Conservation (phyloP, 2,329 filamentous ascomycete genomes). For the Diaporthe citriasiana region DNA sequence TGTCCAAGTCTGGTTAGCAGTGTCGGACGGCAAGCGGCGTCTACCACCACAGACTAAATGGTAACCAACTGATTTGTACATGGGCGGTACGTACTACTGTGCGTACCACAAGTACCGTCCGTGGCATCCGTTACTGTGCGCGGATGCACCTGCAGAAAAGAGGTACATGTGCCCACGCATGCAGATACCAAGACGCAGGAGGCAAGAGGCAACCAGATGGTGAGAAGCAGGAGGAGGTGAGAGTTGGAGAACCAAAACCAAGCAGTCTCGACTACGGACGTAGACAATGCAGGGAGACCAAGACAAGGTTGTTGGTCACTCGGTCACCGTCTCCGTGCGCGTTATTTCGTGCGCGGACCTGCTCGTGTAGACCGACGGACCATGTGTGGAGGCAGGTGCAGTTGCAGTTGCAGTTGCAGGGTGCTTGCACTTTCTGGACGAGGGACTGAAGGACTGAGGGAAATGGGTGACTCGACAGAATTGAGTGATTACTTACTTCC, state of each 20-base stretch:
- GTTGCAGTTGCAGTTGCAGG: neutral
- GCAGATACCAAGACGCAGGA: neutral
- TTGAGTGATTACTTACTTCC: constrained; percentile 7
- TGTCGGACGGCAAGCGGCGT: constrained; percentile 28
- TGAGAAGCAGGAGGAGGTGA: neutral
- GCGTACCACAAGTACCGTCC: neutral
- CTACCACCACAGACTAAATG: constrained; percentile 8
- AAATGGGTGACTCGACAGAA: constrained; percentile 36
- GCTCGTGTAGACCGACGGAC: neutral
- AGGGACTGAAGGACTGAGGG: neutral
- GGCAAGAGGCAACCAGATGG: neutral
- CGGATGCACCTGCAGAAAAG: constrained; percentile 15
- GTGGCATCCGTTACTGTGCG: neutral
- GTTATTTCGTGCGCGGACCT: neutral
- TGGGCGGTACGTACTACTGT: neutral
- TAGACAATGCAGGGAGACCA: constrained; percentile 31
- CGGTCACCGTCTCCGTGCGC: neutral
- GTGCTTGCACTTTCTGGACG: too few species aligned
- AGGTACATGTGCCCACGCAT: constrained; percentile 5
- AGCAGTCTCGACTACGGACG: constrained; percentile 8
- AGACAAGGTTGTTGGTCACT: neutral
- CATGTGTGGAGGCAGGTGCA: constrained; percentile 16
- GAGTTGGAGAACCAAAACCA: neutral
- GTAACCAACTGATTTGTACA: neutral
- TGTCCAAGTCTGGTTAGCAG: constrained; percentile 19